Evolutionary conservation across 2,329 filamentous ascomycete genomes (phyloP), one percentile per base, ranked within the genome.

Genomic region (Fusarium compactum): DNA sequence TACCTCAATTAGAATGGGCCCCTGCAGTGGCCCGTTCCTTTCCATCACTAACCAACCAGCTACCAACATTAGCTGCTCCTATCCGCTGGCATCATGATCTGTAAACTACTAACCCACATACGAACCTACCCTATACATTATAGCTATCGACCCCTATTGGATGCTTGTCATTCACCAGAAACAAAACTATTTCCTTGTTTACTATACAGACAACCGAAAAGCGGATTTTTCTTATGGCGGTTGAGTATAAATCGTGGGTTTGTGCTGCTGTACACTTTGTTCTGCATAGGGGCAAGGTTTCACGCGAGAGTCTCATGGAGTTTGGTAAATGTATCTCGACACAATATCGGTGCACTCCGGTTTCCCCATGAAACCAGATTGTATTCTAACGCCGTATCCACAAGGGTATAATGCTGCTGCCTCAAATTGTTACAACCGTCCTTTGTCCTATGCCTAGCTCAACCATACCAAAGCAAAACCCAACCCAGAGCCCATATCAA

Each of bases 361-460:
- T 52, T 52, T 44, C 6, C 51, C 24, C 30, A 62, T 16, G 41
- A 48, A 20, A 56, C 3, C 18, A 56, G 25, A 12, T 51, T 41
- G 43, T 32, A 44, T 38, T 38, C 34, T 51, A 58, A 70, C 58
- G 67, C 67, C 67, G 43, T 59, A 32, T 57, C 46, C 55, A 43
- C 53, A 53, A 61, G 67, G 67, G 67, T 70, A 70, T 70, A 68
- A 61, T 71, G 58, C 62, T 20, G 22, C 24, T 20, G 32, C 48
- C 22, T 27, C 52, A 48, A 47, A 46, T 47, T 62, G 40, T 53
- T 44, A 45, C 65, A 34, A 22, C 29, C 27, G n/a, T 50, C 38
- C 62, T 27, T 40, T 50, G 30, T 53, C 45, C 52, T 45, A 47
- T 43, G 32, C 27, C 58, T 32, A 51, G 27, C 51, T 46, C 34